These are phyloP conservation scores for Tremella mesenterica DNA, from an alignment of 768 basidiomycete genomes.

Conservation along the genomic window DNA sequence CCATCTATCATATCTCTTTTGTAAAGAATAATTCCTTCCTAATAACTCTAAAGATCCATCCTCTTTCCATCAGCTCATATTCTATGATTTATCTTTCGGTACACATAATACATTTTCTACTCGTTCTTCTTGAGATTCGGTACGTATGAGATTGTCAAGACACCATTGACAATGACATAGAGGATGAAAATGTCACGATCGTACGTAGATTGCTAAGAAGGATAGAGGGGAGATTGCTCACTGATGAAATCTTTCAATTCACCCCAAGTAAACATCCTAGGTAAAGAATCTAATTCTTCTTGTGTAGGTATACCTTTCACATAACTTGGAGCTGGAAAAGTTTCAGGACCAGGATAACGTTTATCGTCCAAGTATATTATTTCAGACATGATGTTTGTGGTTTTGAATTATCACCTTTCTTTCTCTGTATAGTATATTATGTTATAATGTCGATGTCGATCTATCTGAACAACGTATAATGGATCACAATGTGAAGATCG, in stretches of 20 bases:
- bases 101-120: neutral
- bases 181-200: no score
- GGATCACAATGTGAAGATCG: no score
- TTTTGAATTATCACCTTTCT: neutral
- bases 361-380: slow-evolving; percentile 22
- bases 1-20: slow-evolving; percentile 37
- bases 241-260: slow-evolving; percentile 32
- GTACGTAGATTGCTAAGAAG: no score
- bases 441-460: no score
- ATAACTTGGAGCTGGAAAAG: slow-evolving; percentile 22
- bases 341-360: slow-evolving; percentile 31
- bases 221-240: no score
- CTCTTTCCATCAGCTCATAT: no score
- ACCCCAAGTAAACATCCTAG: slow-evolving; percentile 41
- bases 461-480: no score
- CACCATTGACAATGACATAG: no score
- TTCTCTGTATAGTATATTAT: no score
- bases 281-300: slow-evolving; percentile 38
- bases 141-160: neutral
- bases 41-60: slow-evolving; percentile 24
- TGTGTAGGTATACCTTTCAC: slow-evolving; percentile 39
- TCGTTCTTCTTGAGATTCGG: neutral
- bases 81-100: no score
- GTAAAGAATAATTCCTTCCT: slow-evolving; percentile 32
- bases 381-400: neutral